Percentiles rank a stretch among this genome's conserved stretches.
Conservation (phyloP, 345 rosid genomes). For the Lumnitzera racemosa region DNA sequence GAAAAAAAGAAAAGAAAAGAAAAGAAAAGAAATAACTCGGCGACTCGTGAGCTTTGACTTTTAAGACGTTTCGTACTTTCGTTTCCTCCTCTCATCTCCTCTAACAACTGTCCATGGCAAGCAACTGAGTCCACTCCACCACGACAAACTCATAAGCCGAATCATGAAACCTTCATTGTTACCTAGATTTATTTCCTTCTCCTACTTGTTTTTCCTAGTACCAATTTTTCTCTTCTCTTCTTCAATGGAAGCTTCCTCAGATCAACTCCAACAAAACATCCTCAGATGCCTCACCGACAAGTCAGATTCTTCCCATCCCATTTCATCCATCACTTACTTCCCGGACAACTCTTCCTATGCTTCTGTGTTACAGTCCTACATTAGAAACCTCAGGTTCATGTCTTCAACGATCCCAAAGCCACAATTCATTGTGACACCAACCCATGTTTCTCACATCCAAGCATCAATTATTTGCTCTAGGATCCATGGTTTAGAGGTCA, state of each 20-base stretch:
- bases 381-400: constrained; percentile 16
- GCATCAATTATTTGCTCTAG: constrained; percentile 17
- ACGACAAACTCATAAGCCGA: no score
- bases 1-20: no score
- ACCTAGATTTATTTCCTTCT: no score
- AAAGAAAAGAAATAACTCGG: no score
- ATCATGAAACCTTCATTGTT: no score
- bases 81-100: background rate
- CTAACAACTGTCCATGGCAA: no score
- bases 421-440: constrained; percentile 14
- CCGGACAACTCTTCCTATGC: constrained; percentile 10
- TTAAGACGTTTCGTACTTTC: background rate
- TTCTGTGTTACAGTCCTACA: constrained; percentile 11
- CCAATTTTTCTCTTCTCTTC: background rate
- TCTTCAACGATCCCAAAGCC: constrained; percentile 22
- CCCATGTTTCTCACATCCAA: constrained; percentile 22
- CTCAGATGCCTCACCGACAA: constrained; percentile 11
- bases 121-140: no score
- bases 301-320: constrained; percentile 8
- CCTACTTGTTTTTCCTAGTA: background rate
- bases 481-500: constrained; percentile 8
- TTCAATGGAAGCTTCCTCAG: background rate
- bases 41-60: no score
- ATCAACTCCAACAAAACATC: background rate
- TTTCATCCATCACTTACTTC: constrained; percentile 6